Base-by-base conservation (phyloP, 352 stramenopile species). In the Globisporangium abappressorium region DNA sequence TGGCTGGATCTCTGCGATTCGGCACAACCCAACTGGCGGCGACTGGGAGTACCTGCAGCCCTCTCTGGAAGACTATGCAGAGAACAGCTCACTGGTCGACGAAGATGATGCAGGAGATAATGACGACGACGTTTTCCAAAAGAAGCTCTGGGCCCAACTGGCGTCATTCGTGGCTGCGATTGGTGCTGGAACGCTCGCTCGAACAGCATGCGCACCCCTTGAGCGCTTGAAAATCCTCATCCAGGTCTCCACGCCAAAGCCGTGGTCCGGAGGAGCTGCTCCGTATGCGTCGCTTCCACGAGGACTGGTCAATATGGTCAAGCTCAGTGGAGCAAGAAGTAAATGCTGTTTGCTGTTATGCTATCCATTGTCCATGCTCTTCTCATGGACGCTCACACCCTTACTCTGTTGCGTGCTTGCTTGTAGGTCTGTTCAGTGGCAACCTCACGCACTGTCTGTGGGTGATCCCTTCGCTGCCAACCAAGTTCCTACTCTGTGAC, bases 181-280 rank as follows among this genome's bases (percentile, higher is more conserved):
- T 47, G 67, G 80, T 0, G 82, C 86, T 30, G 85, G 86, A n/a
- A 75, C 72, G 14, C 63, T 92, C 15, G 79, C 81, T 8, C 82
- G 88, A 30, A 92, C 86, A 8, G 78, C 75, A 11, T 90, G 78
- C 63, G 88, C 88, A 5, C 88, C 88, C 12, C 68, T 96, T 3
- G 88, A 96, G 65, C 80, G 88, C 0, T 62, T 96, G 11, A 96
- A 96, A 60, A 93, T 96, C 33, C 66, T 94, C 11, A 92, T 91
- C 75, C 88, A 96, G 64, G 65, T 90, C 7, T 57, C 76, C 20
- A 68, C 70, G 8, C 78, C 79, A 3, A 73, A 46, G 34, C 22
- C 65, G 2, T 34, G 59, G 47, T 12, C 69, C 69, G 58, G 33
- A 43, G 5, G 5, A 22, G 11, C 22, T 14, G 18, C 62, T 33